Base-by-base conservation (phyloP, 169 alveolate genomes). In the Eimeria maxima region DNA sequence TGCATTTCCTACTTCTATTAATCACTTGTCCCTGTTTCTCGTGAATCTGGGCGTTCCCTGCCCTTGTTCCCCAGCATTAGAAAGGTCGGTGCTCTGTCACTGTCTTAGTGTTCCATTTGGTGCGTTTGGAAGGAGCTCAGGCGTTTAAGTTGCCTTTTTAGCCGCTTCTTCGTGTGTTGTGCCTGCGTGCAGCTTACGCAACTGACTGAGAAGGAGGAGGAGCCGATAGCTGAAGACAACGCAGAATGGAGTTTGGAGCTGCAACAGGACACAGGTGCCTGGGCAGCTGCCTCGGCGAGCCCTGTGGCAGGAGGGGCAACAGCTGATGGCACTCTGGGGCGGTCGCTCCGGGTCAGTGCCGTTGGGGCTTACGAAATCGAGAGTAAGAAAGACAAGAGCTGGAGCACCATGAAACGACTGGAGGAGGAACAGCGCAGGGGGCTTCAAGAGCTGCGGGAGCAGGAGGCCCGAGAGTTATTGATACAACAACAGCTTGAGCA, bases 351-450 rank as follows among this genome's bases (percentile, higher is more conserved):
- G 44, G 93, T 86, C 63, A 86, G 93, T 24, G 93, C 93, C 38
- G 93, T 86, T 53, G 93, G 93, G 27, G 93, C 93, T 0, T 86
- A 55, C 63, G 93, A 60, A 42, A 47, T 86, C n/a, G 93, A 86
- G 18, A 86, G 93, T 63, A 86, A 86, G 63, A 55, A 55, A 42
- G 93, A 86, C 76, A 86, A 86, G 63, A 86, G 93, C 80, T 86
- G 93, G 93, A 63, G 93, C 45, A 63, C 93, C 44, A 86, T 86
- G 93, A 86, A 86, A 29, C 69, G 71, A 47, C 45, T 86, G 57
- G 93, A 86, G n/a, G 93, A 86, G 29, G 93, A 86, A 29, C 93
- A 86, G 44, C 76, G 93, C 27, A 22, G 93, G 45, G 93, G 93
- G 7, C 33, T 86, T 13, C 93, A 86, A 45, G 93, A 86, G 63